Conservation (phyloP, 176 grass and related monocot species). For the Oryza glumipatula region DNA sequence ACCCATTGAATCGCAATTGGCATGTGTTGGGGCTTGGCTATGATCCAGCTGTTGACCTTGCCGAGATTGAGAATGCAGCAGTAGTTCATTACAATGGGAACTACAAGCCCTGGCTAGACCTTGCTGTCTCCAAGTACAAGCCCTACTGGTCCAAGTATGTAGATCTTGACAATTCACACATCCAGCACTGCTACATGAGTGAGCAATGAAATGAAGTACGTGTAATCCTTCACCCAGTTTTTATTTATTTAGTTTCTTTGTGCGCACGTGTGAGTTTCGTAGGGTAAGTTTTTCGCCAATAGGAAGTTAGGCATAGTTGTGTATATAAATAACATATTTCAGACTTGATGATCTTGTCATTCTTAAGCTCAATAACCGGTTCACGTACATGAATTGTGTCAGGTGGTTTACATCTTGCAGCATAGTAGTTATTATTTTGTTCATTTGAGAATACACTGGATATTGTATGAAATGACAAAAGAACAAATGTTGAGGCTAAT, state of each 20-base stretch:
- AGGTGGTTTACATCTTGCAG: conserved; percentile 7
- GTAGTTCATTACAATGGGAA: conserved; percentile 96
- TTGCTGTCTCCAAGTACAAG: conserved; percentile 94
- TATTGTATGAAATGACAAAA: conserved; percentile 23
- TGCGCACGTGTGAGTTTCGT: too few relatives aligned
- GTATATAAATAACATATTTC: conserved; percentile 34
- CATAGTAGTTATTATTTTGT: conserved; percentile 27
- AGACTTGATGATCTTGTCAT: conserved; percentile 18
- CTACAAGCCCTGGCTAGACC: conserved; percentile 96
- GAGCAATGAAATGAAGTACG: conserved; percentile 38
- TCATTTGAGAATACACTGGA: conserved; percentile 1
- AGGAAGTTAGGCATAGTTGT: conserved; percentile 27
- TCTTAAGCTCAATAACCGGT: neutral
- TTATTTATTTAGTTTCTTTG: neutral
- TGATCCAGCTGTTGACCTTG: conserved; percentile 74
- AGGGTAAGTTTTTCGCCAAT: neutral
- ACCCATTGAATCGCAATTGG: conserved; percentile 74
- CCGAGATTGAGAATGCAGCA: conserved; percentile 72
- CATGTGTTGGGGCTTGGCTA: conserved; percentile 95
- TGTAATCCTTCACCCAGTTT: conserved; percentile 30
- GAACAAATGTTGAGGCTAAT: neutral
- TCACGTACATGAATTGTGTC: neutral
- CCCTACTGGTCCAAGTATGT: conserved; percentile 91
- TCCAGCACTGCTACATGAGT: conserved; percentile 64
- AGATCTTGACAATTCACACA: conserved; percentile 61